Evolutionary conservation across 139 green algal species (phyloP).

Genomic region (Asterochloris sp.): DNA sequence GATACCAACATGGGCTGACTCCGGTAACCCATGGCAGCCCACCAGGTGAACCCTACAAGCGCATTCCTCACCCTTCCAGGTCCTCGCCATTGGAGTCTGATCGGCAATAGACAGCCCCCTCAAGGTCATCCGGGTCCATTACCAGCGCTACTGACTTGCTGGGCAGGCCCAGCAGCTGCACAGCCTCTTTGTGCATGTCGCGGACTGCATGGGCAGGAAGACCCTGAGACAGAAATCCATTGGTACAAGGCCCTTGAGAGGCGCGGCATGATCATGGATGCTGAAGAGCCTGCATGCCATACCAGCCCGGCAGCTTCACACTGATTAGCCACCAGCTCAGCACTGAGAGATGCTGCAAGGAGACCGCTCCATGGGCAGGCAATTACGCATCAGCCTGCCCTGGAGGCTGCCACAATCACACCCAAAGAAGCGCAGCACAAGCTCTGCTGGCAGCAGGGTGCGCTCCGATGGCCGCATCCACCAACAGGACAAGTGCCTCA

Average conservation of each 20-base stretch:
- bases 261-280: background rate
- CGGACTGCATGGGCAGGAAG: background rate
- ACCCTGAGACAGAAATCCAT: too few relatives aligned
- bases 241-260: too few relatives aligned
- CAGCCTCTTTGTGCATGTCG: background rate
- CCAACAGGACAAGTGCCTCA: too few relatives aligned
- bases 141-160: slow-evolving; percentile 51
- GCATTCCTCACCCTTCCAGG: slow-evolving; percentile 33
- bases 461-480: background rate
- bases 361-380: too few relatives aligned
- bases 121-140: slow-evolving; percentile 8
- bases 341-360: too few relatives aligned
- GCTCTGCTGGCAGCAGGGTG: background rate
- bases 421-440: too few relatives aligned
- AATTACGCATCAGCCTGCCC: too few relatives aligned
- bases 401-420: too few relatives aligned
- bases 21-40: background rate
- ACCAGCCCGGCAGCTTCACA: too few relatives aligned
- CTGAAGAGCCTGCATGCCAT: too few relatives aligned
- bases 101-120: slow-evolving; percentile 13
- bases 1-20: background rate
- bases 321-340: too few relatives aligned
- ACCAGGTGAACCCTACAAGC: background rate
- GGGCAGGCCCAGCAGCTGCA: slow-evolving; percentile 41
- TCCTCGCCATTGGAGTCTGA: slow-evolving; percentile 61